phyloP scores from a whole-genome alignment of 164 flowering plant species.

The Aristolochia contorta region DNA sequence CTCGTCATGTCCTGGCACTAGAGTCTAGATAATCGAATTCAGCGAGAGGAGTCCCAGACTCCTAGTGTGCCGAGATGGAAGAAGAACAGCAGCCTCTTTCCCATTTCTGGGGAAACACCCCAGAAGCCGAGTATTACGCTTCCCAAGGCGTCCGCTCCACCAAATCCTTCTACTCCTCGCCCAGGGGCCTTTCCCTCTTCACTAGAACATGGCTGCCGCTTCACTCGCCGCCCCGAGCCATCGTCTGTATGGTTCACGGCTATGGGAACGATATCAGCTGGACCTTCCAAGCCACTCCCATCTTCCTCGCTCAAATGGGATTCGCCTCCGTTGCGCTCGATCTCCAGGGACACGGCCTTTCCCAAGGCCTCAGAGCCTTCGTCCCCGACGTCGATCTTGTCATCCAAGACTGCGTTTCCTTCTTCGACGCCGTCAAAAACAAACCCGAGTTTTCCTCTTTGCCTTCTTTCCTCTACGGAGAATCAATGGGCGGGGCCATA shows the following conservation, averaged over 20 bases:
- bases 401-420: constrained; percentile 51
- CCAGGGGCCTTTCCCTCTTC: constrained; percentile 62
- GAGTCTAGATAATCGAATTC: no score
- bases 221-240: constrained; percentile 42
- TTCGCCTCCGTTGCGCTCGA: constrained; percentile 80
- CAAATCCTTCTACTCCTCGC: constrained; percentile 54
- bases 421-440: constrained; percentile 35
- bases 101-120: constrained; percentile 65
- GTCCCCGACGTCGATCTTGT: constrained; percentile 63
- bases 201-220: constrained; percentile 75
- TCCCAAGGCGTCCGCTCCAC: constrained; percentile 38
- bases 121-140: constrained; percentile 53
- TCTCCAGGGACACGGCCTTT: constrained; percentile 75
- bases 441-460: constrained; percentile 23
- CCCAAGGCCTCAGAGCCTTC: constrained; percentile 62
- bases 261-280: constrained; percentile 90
- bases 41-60: no score
- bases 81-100: neutral
- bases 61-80: neutral
- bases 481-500: constrained; percentile 93
- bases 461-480: constrained; percentile 62
- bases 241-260: constrained; percentile 84
- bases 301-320: constrained; percentile 70
- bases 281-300: constrained; percentile 74
- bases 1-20: no score